These are phyloP conservation scores for Cryomyces minteri DNA, from an alignment of 495 filamentous ascomycete species.

Conservation along the genomic window DNA sequence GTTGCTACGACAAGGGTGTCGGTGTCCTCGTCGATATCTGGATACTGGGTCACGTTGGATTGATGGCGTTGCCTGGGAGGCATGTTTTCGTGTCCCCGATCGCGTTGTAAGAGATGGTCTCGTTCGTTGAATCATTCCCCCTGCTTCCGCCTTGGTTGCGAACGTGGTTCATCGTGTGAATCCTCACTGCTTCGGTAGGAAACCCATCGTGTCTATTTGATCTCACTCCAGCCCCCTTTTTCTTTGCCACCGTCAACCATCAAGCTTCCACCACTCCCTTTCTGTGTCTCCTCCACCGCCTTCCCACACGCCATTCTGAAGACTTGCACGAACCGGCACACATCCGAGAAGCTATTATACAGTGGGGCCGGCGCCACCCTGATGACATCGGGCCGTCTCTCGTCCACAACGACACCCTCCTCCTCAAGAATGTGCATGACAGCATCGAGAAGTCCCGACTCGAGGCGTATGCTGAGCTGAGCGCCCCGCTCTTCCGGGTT, in stretches of 20 bases:
- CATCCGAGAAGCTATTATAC: slow-evolving; percentile 73
- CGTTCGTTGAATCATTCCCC: no score
- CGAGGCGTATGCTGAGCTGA: slow-evolving; percentile 63
- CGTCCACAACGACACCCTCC: slow-evolving; percentile 63
- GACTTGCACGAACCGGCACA: slow-evolving; percentile 54
- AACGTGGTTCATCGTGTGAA: no score
- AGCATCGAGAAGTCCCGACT: slow-evolving; percentile 43
- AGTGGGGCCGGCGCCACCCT: slow-evolving; percentile 81
- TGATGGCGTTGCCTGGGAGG: no score
- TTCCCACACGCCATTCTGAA: slow-evolving; percentile 28
- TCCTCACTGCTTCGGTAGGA: no score
- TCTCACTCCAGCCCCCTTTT: slow-evolving; percentile 11
- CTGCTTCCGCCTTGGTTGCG: no score
- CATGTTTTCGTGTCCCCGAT: no score
- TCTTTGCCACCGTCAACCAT: slow-evolving; percentile 11
- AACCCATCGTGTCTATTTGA: slow-evolving; percentile 4
- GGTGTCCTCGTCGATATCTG: no score
- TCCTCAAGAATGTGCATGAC: slow-evolving; percentile 53
- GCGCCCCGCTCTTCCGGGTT: slow-evolving; percentile 59
- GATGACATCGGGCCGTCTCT: slow-evolving; percentile 78
- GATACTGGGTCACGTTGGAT: no score
- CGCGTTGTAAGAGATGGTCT: no score
- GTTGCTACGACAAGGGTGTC: no score
- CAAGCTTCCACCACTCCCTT: slow-evolving; percentile 1
- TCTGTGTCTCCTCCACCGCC: not conserved